Percentiles rank a stretch among this genome's conserved stretches.
These are phyloP conservation scores for Scenedesmus sp. DNA, from an alignment of 163 green algal species.

Conservation along the genomic window DNA sequence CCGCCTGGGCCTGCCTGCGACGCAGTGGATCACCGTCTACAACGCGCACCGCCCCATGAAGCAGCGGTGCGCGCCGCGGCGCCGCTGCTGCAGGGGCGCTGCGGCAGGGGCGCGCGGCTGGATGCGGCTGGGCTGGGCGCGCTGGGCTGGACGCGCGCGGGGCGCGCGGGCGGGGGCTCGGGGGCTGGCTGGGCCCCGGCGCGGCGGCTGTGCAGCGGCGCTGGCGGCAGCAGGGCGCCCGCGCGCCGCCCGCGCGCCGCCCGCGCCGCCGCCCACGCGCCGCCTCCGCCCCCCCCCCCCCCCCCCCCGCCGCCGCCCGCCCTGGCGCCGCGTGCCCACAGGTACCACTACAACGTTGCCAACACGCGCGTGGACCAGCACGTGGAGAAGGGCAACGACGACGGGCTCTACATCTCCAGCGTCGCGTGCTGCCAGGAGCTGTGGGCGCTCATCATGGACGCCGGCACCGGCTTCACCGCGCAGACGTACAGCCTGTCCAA, in stretches of 20 bases:
- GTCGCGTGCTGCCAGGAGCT: conserved; percentile 93
- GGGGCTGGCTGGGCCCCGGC: no score
- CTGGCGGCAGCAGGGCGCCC: no score
- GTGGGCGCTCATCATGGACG: conserved; percentile 95
- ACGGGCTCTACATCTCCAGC: conserved; percentile 95
- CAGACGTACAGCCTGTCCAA: conserved; percentile 92
- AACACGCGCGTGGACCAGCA: conserved; percentile 94
- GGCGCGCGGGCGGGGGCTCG: no score
- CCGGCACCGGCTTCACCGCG: conserved; percentile 86
- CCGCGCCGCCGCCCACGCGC: no score
- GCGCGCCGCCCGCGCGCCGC: no score
- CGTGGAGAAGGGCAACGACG: conserved; percentile 98
- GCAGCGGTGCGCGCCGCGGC: conserved; percentile 84
- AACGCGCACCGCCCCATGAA: conserved; percentile 99
- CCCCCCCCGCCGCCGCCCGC: not conserved
- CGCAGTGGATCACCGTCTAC: conserved; percentile 99
- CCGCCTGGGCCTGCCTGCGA: conserved; percentile 94
- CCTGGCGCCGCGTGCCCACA: conserved; percentile 22
- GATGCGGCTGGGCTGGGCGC: no score
- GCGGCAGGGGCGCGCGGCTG: not conserved
- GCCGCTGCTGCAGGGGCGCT: not conserved
- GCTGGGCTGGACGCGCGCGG: no score
- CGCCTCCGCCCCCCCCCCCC: not conserved
- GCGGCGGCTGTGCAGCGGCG: no score
- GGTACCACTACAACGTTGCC: conserved; percentile 99